phyloP scores from a whole-genome alignment of 2,329 filamentous ascomycete genomes.

The Diplodia mutila region DNA sequence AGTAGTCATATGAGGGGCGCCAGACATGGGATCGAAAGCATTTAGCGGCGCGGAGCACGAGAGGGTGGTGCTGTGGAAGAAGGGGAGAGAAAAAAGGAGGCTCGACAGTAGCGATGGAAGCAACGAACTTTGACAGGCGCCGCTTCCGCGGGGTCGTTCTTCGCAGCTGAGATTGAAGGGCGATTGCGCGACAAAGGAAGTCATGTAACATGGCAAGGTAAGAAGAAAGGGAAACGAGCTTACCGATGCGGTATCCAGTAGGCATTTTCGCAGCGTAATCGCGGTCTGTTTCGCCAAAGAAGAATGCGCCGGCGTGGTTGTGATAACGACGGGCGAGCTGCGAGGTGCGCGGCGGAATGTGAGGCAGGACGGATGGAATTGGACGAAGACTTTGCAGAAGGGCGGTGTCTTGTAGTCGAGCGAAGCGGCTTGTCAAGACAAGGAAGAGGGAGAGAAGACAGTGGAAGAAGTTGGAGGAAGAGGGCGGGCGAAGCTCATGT shows the following conservation, averaged over 20 bases:
- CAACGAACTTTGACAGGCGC: background rate
- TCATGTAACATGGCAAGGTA: background rate
- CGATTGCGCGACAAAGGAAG: background rate
- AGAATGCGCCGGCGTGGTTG: background rate
- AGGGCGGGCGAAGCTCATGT: background rate
- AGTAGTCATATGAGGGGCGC: background rate
- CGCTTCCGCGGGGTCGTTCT: conserved; percentile 8
- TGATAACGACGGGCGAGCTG: background rate
- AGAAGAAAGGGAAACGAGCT: background rate
- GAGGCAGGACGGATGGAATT: background rate
- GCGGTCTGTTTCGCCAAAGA: conserved; percentile 1
- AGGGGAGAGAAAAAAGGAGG: too few species aligned
- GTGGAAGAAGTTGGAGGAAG: conserved; percentile 5
- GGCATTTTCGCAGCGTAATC: conserved; percentile 23
- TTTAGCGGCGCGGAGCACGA: background rate
- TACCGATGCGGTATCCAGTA: conserved; percentile 25
- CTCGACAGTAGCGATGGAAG: background rate
- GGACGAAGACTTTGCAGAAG: background rate
- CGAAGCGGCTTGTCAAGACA: background rate
- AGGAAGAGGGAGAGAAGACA: background rate
- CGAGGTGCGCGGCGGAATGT: background rate
- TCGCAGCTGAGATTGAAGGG: conserved; percentile 7
- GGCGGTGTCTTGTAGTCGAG: background rate
- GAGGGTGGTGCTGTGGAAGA: background rate
- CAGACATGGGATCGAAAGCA: background rate